Percentiles rank a stretch among this genome's conserved stretches.
These are phyloP conservation scores for Lipomyces chichibuensis DNA, from an alignment of 805 yeast genomes.

Conservation along the genomic window DNA sequence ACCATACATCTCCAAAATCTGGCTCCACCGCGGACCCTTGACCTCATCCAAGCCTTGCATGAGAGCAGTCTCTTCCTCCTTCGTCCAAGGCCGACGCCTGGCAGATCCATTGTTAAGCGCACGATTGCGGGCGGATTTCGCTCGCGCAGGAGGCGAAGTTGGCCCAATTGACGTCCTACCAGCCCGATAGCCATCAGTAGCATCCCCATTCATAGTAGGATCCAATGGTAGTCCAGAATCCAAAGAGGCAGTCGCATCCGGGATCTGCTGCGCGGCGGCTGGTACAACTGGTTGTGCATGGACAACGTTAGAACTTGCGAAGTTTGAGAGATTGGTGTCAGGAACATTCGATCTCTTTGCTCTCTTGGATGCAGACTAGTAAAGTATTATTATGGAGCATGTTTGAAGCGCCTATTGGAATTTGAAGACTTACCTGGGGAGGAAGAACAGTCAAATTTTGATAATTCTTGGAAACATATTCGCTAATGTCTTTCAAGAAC, in stretches of 20 bases:
- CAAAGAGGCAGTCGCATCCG: conserved; percentile 21
- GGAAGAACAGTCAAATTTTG: conserved; percentile 31
- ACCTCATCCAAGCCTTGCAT: conserved; percentile 71
- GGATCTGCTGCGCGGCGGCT: background rate
- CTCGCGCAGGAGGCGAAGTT: background rate
- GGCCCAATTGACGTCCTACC: background rate
- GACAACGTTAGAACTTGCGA: conserved; percentile 2
- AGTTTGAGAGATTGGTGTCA: background rate
- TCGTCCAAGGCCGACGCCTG: conserved; percentile 77
- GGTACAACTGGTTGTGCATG: conserved; percentile 14
- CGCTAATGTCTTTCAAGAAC: conserved; percentile 76
- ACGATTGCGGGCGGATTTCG: conserved; percentile 11
- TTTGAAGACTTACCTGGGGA: background rate
- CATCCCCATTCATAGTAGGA: conserved; percentile 9
- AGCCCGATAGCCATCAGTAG: background rate
- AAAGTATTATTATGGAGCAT: background rate
- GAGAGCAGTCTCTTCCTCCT: conserved; percentile 84
- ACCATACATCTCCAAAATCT: conserved; percentile 86
- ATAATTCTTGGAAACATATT: conserved; percentile 66
- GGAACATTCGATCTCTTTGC: background rate
- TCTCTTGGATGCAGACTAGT: background rate
- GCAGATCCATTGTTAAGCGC: conserved; percentile 27
- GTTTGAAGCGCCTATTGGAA: background rate
- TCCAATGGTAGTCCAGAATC: conserved; percentile 21
- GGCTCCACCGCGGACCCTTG: conserved; percentile 93